A percentile compares a stretch with the other conserved stretches of the same genome.
Conservation (phyloP, 306 rosid species). For the Lathyrus sativus region DNA sequence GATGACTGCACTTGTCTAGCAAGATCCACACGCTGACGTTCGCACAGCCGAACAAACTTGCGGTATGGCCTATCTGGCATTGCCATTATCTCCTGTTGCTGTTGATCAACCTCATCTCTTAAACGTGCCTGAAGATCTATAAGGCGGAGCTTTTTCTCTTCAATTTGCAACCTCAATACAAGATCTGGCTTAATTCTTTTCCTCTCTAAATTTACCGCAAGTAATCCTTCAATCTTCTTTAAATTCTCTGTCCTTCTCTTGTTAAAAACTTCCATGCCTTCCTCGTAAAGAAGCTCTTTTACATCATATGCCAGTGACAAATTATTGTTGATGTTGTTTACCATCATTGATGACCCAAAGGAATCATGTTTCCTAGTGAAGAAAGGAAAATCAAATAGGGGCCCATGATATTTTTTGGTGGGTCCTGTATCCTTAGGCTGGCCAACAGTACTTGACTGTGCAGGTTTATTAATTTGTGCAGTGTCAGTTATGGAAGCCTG, state of each 20-base stretch:
- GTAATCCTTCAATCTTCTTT: slow-evolving; percentile 84
- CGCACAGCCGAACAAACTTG: slow-evolving; percentile 89
- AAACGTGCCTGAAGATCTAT: slow-evolving; percentile 84
- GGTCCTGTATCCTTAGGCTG: slow-evolving; percentile 68
- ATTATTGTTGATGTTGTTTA: slow-evolving; percentile 59
- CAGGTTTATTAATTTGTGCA: slow-evolving; percentile 61
- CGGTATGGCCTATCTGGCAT: slow-evolving; percentile 98
- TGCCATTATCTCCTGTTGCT: slow-evolving; percentile 97
- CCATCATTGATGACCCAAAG: slow-evolving; percentile 77
- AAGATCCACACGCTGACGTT: slow-evolving; percentile 94
- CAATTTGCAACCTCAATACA: slow-evolving; percentile 86
- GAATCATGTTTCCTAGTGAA: slow-evolving; percentile 94
- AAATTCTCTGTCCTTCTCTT: slow-evolving; percentile 76
- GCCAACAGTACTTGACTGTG: slow-evolving; percentile 54
- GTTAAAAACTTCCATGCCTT: slow-evolving; percentile 76
- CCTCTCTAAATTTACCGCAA: slow-evolving; percentile 88
- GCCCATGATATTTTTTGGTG: slow-evolving; percentile 89
- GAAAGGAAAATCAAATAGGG: slow-evolving; percentile 95
- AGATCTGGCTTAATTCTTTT: slow-evolving; percentile 97
- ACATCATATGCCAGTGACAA: slow-evolving; percentile 83
- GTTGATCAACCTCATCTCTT: slow-evolving; percentile 95
- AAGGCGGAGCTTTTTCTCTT: slow-evolving; percentile 92
- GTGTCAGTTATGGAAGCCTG: slow-evolving; percentile 62
- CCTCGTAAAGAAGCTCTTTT: slow-evolving; percentile 89
- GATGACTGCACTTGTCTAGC: slow-evolving; percentile 91